Evolutionary conservation across 1,284 basidiomycete genomes (phyloP), one percentile per base, ranked within the genome.

Genomic region (Ceratobasidium sp.): DNA sequence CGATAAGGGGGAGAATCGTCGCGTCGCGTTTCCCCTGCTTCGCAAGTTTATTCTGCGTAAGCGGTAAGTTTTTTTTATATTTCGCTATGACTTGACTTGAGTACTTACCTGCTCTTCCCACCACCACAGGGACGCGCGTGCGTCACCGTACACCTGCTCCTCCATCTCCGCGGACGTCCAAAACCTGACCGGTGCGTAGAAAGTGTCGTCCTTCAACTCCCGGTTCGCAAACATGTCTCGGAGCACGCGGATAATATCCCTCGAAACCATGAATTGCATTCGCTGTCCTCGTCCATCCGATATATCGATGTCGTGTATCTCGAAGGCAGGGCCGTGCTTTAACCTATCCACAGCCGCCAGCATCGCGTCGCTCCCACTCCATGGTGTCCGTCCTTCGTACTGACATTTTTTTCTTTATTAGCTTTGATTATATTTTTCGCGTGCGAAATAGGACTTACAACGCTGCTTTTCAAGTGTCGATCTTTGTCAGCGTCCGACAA

Each of bases 61-160:
- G 26, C 41, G 21, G 41, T 26, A 28, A 46, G 41, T 46, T 44
- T 18, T 6, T 21, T 18, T 21, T n/a, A 44, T 26, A 16, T 44
- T 13, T 21, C 41, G 18, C 8, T 26, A 16, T 43, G 44, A 35
- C 21, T 43, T 43, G 14, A 38, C n/a, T 38, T 21, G 16, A 23
- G 38, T n/a, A 43, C 59, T 62, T 23, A 62, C 59, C 43, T 26
- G 23, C 23, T 43, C 41, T 3, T 46, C 16, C 59, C 59, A 62
- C 38, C 41, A 62, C 59, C 59, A 62, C 8, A 43, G 35, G 4
- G 41, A 21, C 13, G 41, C 21, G 9, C 11, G 2, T 38, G 28
- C 28, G 13, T 62, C 41, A 2, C 9, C 59, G 44, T 26, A 44
- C 4, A 62, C 59, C 38, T 41, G 35, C 5, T 62, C 41, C 21